Base-by-base conservation (phyloP, 1,284 basidiomycete species). In the Psilocybe mexicana region DNA sequence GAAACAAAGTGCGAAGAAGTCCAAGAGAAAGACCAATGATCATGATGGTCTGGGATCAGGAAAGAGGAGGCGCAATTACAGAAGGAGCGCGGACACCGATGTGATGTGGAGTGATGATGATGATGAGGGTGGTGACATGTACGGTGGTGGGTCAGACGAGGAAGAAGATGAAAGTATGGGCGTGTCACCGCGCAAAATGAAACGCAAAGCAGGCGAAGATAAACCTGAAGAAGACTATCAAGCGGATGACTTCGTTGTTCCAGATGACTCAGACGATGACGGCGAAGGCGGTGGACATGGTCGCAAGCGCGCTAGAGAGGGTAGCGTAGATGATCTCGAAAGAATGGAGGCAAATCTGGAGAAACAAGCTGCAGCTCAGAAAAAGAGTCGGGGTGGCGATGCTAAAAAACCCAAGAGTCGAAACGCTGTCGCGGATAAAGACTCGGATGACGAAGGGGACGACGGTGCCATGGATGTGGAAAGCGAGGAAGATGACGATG, bases 161-260 rank as follows among this genome's bases (percentile, higher is more conserved):
- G 81, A 82, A 12, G 79, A 79, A 33, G 75, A 76, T 47, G 38
- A 43, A 61, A 72, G 71, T 53, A 63, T 63, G 43, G 64, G 72
- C 42, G 70, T 74, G 48, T 76, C 75, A 63, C 74, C 70, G 52
- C 74, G 69, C 60, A 82, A 76, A 67, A 72, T 65, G 65, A 81
- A 74, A 66, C 72, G 65, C 69, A 81, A 72, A 73, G 77, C 48
- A 73, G 77, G 64, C 5, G 71, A 73, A 14, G 71, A 69, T 43
- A 71, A 71, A 55, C 67, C 69, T 24, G 68, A 69, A 52, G 77
- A 85, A 43, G 89, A 92, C 46, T 93, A 93, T 66, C 86, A 90
- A 68, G 85, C 88, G 56, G 91, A 93, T 67, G 91, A 90, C 65
- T 92, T 93, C 67, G 78, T 93, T 40, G 91, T 93, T 6, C 86